A percentile compares a stretch with the other conserved stretches of the same genome.
Conservation (phyloP, 2,329 filamentous ascomycete genomes). For the Thelonectria rubi region DNA sequence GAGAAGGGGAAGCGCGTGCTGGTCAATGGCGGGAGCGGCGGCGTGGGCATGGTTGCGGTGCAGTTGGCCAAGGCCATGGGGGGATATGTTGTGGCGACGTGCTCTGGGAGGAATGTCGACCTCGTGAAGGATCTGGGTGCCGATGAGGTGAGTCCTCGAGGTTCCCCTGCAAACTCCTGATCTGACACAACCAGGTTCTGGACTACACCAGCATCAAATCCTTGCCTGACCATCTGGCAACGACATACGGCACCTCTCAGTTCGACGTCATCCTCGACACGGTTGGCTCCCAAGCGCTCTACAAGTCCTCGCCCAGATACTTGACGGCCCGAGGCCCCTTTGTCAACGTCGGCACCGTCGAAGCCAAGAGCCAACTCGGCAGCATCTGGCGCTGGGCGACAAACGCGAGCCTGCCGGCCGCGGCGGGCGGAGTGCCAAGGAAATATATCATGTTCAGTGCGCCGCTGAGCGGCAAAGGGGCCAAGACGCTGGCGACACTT, state of each 20-base stretch:
- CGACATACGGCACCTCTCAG: not conserved
- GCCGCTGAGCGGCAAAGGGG: not conserved
- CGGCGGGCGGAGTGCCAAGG: not conserved
- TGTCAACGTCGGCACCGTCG: not conserved
- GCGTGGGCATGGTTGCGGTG: constrained; percentile 4
- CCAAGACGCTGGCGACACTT: not conserved
- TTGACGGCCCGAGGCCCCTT: not conserved
- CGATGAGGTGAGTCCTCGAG: not conserved
- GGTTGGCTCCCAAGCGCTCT: not conserved
- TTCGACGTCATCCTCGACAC: constrained; percentile 4
- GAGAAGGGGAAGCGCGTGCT: not conserved
- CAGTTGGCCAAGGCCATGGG: constrained; percentile 2
- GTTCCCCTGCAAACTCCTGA: not conserved
- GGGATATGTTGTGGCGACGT: constrained; percentile 1
- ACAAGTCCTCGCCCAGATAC: constrained; percentile 2
- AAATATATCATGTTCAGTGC: constrained; percentile 8
- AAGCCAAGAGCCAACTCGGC: not conserved
- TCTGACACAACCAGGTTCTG: not conserved
- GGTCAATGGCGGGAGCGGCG: constrained; percentile 3
- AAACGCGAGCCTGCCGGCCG: not conserved
- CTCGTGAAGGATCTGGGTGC: not conserved
- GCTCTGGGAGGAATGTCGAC: constrained; percentile 1
- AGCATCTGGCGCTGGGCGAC: constrained; percentile 3
- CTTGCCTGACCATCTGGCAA: not conserved
- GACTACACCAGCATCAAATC: not conserved